Base-by-base conservation (phyloP, 140 eudicot species). In the Cichorium intybus region DNA sequence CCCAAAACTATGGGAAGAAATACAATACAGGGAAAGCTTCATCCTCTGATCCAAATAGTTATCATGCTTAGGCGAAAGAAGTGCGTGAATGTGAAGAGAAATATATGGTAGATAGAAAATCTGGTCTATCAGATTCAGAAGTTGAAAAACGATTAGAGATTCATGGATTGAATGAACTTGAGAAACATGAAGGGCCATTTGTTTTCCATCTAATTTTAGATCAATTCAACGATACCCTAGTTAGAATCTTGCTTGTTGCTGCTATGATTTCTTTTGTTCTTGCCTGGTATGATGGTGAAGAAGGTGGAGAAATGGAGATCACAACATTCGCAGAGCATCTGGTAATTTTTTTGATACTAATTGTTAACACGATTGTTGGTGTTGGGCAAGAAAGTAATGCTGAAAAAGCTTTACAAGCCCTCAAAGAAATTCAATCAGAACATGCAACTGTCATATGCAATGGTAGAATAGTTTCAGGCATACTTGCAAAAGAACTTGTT, bases 381-480 rank as follows among this genome's bases (percentile, higher is more conserved):
- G 98, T 92, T 54, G 88, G 98, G 98, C 96, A 92, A 77, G 96
- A 92, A 81, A 89, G 73, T 52, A 92, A 92, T 58, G 98, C 98
- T n/a, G n/a, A n/a, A n/a, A n/a, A n/a, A n/a, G n/a, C n/a, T n/a
- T n/a, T n/a, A n/a, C n/a, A n/a, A n/a, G n/a, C n/a, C n/a, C n/a
- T n/a, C n/a, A n/a, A n/a, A n/a, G n/a, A n/a, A n/a, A n/a, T n/a
- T n/a, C n/a, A n/a, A n/a, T n/a, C n/a, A n/a, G n/a, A n/a, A n/a
- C n/a, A n/a, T n/a, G n/a, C n/a, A n/a, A n/a, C n/a, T n/a, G n/a
- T n/a, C n/a, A n/a, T n/a, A n/a, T n/a, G n/a, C n/a, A n/a, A n/a
- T n/a, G n/a, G n/a, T n/a, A n/a, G n/a, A n/a, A n/a, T n/a, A n/a
- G n/a, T n/a, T n/a, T n/a, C n/a, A n/a, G n/a, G n/a, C n/a, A n/a